Base-by-base conservation (phyloP, 441 rosid species). In the Capsella rubella region DNA sequence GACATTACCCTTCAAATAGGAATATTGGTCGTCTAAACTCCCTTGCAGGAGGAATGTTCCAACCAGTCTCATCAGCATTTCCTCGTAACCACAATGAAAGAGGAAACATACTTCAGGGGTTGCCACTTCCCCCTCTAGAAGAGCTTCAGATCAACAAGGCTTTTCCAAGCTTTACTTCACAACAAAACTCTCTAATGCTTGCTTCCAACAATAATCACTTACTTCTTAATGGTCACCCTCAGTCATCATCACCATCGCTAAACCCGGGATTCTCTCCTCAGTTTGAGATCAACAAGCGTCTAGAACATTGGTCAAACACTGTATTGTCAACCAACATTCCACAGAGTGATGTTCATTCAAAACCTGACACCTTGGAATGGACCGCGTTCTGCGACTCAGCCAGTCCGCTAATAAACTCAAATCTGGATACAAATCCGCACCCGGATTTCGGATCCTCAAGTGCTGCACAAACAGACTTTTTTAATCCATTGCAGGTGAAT, bases 11-110 rank as follows among this genome's bases (percentile, higher is more conserved):
- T 21, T 71, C 88, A 5, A 64, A 80, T 46, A 88, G 90, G 54
- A 81, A 81, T 81, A 82, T 88, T 56, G 88, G 91, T 29, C 85
- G 87, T 72, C 55, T 88, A 70, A 89, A 88, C 63, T 78, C 95
- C 32, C 86, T 90, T 15, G 84, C 58, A 63, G 85, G 79, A 37
- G 85, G 79, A 37, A 83, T 78, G 60, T 87, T 82, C 66, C 89
- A 85, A 73, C 80, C 66, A 1, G 39, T 31, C 47, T 63, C 79
- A 76, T 61, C 82, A 1, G 53, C 79, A 11, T 78, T 69, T 52
- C 45, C 79, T 64, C 78, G 77, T 29, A 67, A 77, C 45, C 83
- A 80, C 72, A 82, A 76, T 67, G 78, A 69, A 54, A 82, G 75
- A 56, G 78, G 81, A 16, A 86, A 74, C 80, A 68, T 85, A 40